Conservation (phyloP, 495 filamentous ascomycete genomes). For the Pseudotulostoma volvatum region DNA sequence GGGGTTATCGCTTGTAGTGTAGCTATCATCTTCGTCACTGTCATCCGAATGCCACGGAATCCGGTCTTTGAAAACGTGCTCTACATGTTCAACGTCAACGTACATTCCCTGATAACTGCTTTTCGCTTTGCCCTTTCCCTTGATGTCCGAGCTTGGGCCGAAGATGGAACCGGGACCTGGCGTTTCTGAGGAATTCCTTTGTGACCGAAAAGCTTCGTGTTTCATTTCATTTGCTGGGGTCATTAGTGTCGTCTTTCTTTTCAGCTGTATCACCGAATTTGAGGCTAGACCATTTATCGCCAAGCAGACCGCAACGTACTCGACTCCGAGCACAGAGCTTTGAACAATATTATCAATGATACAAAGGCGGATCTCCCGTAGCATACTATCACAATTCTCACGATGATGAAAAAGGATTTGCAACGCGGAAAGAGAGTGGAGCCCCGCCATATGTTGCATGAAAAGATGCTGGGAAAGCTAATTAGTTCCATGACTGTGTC, state of each 20-base stretch:
- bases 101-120: not conserved
- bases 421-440: constrained; percentile 4
- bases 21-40: constrained; percentile 1
- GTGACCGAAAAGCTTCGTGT: not conserved
- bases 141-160: not conserved
- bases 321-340: not conserved
- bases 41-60: not conserved
- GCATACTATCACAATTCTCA: not conserved
- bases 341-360: constrained; percentile 4
- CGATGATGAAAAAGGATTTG: constrained; percentile 5
- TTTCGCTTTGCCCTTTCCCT: not conserved
- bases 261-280: not conserved
- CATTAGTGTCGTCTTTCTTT: not conserved
- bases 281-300: not conserved
- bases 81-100: not conserved
- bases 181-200: not conserved
- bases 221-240: not conserved
- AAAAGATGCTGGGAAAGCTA: constrained; percentile 2
- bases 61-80: not conserved
- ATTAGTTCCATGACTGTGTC: not conserved
- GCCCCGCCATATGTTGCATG: constrained; percentile 3
- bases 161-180: not conserved
- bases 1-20: not conserved
- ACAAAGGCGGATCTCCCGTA: constrained; percentile 2
- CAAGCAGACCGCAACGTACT: constrained; percentile 5